phyloP scores from a whole-genome alignment of 2,329 filamentous ascomycete genomes.

The Xylaria sp. region DNA sequence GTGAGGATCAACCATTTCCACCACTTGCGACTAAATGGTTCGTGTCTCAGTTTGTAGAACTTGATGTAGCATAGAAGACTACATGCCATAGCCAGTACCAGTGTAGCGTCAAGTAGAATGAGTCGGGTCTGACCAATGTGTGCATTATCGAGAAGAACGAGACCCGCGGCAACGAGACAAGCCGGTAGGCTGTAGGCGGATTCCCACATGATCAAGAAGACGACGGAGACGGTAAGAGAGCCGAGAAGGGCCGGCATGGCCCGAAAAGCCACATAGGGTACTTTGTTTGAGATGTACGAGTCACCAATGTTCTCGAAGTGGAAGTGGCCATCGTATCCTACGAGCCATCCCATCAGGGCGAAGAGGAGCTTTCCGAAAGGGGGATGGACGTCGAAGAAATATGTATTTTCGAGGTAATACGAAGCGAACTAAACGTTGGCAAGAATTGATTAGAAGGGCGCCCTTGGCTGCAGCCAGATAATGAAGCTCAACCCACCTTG shows the following conservation, averaged over 20 bases:
- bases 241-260: slow-evolving; percentile 91
- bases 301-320: slow-evolving; percentile 99
- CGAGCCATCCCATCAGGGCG: slow-evolving; percentile 94
- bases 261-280: slow-evolving; percentile 95
- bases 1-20: slow-evolving; percentile 99
- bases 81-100: slow-evolving; percentile 95
- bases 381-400: slow-evolving; percentile 99
- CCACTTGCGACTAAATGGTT: slow-evolving; percentile 93
- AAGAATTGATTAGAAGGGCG: slow-evolving; percentile 21
- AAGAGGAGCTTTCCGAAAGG: slow-evolving; percentile 98
- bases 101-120: slow-evolving; percentile 91
- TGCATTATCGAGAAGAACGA: slow-evolving; percentile 95
- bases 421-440: slow-evolving; percentile 64
- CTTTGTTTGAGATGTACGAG: slow-evolving; percentile 95
- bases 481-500: slow-evolving; percentile 70
- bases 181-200: slow-evolving; percentile 96
- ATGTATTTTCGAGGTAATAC: slow-evolving; percentile 91
- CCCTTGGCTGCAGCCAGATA: not conserved
- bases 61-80: slow-evolving; percentile 93
- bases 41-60: slow-evolving; percentile 94
- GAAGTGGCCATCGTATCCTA: slow-evolving; percentile 96
- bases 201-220: slow-evolving; percentile 99
- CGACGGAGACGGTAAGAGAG: slow-evolving; percentile 89
- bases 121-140: slow-evolving; percentile 95
- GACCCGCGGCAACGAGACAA: slow-evolving; percentile 80